Evolutionary conservation across 805 yeast species (phyloP).

Genomic region (Allodekkera sacchari): DNA sequence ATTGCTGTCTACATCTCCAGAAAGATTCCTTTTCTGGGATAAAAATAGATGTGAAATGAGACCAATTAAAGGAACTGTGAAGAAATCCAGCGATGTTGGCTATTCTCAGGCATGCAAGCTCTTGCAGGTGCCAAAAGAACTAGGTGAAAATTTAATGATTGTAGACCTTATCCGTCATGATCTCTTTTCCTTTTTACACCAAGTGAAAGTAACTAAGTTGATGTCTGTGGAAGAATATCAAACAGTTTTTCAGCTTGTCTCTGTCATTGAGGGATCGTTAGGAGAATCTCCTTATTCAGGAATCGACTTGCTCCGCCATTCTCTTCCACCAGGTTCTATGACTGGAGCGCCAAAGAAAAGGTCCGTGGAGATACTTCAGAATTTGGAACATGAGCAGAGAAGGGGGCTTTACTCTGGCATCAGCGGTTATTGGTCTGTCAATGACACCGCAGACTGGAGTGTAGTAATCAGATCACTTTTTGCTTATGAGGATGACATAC

Average conservation of each 20-base stretch:
- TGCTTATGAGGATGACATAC: slow-evolving; percentile 45
- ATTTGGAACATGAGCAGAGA: slow-evolving; percentile 48
- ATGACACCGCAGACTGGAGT: slow-evolving; percentile 90
- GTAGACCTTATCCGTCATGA: slow-evolving; percentile 94
- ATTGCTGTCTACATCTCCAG: slow-evolving; percentile 87
- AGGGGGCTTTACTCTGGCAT: slow-evolving; percentile 91
- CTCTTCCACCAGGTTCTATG: slow-evolving; percentile 98
- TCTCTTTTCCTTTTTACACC: slow-evolving; percentile 53
- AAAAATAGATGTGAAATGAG: slow-evolving; percentile 60
- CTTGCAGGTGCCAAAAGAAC: slow-evolving; percentile 79
- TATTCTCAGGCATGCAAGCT: slow-evolving; percentile 52
- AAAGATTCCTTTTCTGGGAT: slow-evolving; percentile 81
- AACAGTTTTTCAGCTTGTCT: slow-evolving; percentile 86
- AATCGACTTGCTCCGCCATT: slow-evolving; percentile 64
- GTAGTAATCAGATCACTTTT: slow-evolving; percentile 84
- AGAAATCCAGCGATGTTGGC: slow-evolving; percentile 47
- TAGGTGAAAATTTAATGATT: slow-evolving; percentile 95
- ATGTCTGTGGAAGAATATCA: slow-evolving; percentile 91
- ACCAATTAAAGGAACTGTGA: slow-evolving; percentile 95
- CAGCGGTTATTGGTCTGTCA: slow-evolving; percentile 88
- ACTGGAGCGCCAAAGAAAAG: slow-evolving; percentile 98
- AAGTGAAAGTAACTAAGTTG: slow-evolving; percentile 65
- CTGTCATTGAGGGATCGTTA: slow-evolving; percentile 70
- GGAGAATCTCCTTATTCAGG: slow-evolving; percentile 41
- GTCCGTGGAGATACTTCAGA: slow-evolving; percentile 74